Base-by-base conservation (phyloP, 495 filamentous ascomycete species). In the Penicillium coprophilum region DNA sequence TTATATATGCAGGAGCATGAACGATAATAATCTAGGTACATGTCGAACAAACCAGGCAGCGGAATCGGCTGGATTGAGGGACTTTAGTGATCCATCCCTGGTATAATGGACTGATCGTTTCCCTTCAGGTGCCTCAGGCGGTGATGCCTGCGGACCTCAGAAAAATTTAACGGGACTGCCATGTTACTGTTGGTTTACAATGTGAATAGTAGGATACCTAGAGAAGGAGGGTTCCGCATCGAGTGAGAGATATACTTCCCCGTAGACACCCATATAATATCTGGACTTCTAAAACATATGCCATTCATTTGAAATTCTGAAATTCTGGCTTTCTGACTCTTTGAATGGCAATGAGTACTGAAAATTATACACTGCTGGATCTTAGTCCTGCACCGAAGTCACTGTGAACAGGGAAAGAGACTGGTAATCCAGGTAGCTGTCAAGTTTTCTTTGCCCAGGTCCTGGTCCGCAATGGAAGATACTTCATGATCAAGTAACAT, bases 401-500 rank as follows among this genome's bases (percentile, higher is more conserved):
- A 52, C 4, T 40, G 23, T 6, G 43, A 27, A 12, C 28, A 15
- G 20, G 55, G 47, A 32, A 28, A 51, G 12, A 51, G 36, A 45
- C 34, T 44, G 19, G 17, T 32, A 46, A 51, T 32, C 40, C 46
- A 57, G 47, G 55, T 51, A 21, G 55, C 34, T 34, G 47, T 50
- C 31, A 46, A 9, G 6, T 38, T 45, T 13, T 44, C 34, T 48
- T 52, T 53, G 10, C 13, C 38, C 17, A 17, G 17, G 12, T 24
- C 28, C 23, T 23, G 46, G 11, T 44, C 38, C 1, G 40, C 17
- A 15, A 13, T 17, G 24, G 45, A 5, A 9, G 61, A 55, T 10
- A 50, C 53, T 34, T 68, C 70, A 27, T 57, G 19, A 45, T 68
- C 67, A 19, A 74, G 57, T 38, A 72, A 63, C 68, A 76, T 77